A percentile compares a stretch with the other conserved stretches of the same genome.
These are phyloP conservation scores for Chaetomium globosum DNA, from an alignment of 2,329 filamentous ascomycete species.

Conservation along the genomic window DNA sequence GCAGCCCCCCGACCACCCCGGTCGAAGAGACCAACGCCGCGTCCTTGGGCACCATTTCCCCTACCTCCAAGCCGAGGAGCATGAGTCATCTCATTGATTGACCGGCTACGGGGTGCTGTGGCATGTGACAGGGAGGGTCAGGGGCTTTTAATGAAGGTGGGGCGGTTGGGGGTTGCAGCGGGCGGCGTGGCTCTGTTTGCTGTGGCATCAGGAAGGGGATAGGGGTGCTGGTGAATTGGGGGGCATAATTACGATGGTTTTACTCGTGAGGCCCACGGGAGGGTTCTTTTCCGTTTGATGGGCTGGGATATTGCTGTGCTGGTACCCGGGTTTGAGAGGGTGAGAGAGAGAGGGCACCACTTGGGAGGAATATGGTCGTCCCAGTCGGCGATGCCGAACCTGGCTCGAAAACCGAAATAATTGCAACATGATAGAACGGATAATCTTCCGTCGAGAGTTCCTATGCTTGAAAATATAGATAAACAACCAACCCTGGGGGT, in stretches of 20 bases:
- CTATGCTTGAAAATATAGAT: neutral
- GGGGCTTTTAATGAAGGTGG: neutral
- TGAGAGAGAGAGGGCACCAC: neutral
- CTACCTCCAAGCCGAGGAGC: conserved; percentile 46
- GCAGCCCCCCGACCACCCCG: conserved; percentile 7
- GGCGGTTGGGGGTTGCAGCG: too few species aligned
- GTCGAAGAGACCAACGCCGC: neutral
- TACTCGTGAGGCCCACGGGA: neutral
- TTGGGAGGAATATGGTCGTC: neutral
- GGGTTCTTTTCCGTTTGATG: neutral
- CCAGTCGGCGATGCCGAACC: neutral
- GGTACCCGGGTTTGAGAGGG: neutral
- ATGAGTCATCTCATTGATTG: conserved; percentile 47
- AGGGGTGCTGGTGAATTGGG: neutral
- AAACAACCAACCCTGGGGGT: neutral
- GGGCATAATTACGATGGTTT: neutral
- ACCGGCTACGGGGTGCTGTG: neutral
- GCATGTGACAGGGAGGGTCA: neutral
- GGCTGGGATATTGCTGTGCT: neutral
- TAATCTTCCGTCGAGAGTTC: neutral
- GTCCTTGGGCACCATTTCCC: conserved; percentile 47
- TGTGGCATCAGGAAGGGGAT: neutral
- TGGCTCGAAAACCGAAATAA: neutral
- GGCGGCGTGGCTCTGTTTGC: neutral
- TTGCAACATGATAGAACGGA: neutral